Evolutionary conservation across 2,329 filamentous ascomycete species (phyloP).

Genomic region (Ophiosphaerella korrae): DNA sequence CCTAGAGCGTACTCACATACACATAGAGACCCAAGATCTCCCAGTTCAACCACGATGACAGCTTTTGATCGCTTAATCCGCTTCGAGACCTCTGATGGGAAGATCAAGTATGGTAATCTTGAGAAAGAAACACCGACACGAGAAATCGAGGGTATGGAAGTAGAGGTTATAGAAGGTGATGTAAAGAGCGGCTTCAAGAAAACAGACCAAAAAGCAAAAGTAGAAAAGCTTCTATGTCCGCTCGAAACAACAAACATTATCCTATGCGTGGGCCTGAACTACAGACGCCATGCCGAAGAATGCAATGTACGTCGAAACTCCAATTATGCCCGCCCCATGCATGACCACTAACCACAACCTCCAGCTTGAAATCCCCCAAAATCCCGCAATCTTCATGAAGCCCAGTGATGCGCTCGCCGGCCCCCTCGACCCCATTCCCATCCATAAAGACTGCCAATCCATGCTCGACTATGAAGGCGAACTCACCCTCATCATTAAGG

Average conservation of each 20-base stretch:
- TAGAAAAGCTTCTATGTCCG: constrained; percentile 39
- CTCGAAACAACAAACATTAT: constrained; percentile 35
- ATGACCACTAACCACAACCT: background rate
- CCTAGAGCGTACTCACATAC: no score
- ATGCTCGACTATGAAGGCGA: constrained; percentile 47
- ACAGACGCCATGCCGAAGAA: constrained; percentile 42
- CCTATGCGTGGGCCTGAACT: constrained; percentile 45
- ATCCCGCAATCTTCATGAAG: constrained; percentile 45
- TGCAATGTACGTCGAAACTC: constrained; percentile 24
- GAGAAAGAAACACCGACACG: constrained; percentile 32
- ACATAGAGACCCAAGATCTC: no score
- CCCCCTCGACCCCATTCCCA: constrained; percentile 35
- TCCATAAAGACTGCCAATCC: constrained; percentile 38
- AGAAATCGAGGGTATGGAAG: constrained; percentile 38
- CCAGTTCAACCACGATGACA: constrained; percentile 18
- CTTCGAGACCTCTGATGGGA: constrained; percentile 37
- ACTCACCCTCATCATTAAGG: constrained; percentile 41
- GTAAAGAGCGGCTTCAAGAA: constrained; percentile 37
- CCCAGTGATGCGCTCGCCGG: constrained; percentile 43
- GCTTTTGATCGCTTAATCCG: constrained; percentile 42
- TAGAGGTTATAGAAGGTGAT: constrained; percentile 37
- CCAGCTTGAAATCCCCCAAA: constrained; percentile 35
- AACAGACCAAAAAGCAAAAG: constrained; percentile 29
- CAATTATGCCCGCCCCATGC: background rate
- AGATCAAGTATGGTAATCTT: constrained; percentile 39